Evolutionary conservation across 2,329 filamentous ascomycete genomes (phyloP).

Genomic region (Penicillium sp.): DNA sequence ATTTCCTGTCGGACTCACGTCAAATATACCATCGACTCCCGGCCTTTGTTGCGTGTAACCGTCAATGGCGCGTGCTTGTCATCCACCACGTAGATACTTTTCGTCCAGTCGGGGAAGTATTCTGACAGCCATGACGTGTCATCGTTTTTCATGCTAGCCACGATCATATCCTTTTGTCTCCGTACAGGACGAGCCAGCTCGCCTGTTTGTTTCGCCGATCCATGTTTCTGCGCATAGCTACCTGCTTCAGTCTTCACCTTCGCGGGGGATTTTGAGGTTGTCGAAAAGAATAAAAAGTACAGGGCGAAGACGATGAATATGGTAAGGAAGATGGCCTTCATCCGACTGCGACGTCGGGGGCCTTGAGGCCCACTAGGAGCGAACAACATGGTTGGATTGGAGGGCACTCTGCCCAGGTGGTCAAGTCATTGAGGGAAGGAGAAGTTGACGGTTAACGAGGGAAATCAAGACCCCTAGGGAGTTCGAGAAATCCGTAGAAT

Average conservation of each 20-base stretch:
- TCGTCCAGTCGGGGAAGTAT: conserved; percentile 48
- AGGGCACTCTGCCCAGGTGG: conserved; percentile 13
- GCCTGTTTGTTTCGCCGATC: conserved; percentile 12
- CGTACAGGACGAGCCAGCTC: conserved; percentile 18
- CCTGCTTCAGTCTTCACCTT: conserved; percentile 12
- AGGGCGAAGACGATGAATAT: conserved; percentile 34
- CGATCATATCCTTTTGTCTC: conserved; percentile 35
- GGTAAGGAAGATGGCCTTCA: conserved; percentile 35
- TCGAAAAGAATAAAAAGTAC: conserved; percentile 34
- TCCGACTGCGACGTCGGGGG: conserved; percentile 34
- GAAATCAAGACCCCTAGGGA: conserved; percentile 1
- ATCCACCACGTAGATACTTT: conserved; percentile 57
- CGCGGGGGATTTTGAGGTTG: conserved; percentile 8
- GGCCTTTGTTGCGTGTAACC: conserved; percentile 47
- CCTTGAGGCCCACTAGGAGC: conserved; percentile 34
- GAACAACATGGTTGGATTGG: conserved; percentile 30
- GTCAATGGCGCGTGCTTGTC: conserved; percentile 48
- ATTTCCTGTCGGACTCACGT: conserved; percentile 31
- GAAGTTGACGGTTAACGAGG: not conserved
- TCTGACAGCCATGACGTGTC: conserved; percentile 42
- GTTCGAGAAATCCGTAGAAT: not conserved
- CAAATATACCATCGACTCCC: conserved; percentile 46
- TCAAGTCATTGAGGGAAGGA: conserved; percentile 14
- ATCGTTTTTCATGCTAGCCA: conserved; percentile 41
- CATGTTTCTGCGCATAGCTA: conserved; percentile 20